Evolutionary conservation across 164 flowering plant species (phyloP).

Genomic region (Berberis vulgaris): DNA sequence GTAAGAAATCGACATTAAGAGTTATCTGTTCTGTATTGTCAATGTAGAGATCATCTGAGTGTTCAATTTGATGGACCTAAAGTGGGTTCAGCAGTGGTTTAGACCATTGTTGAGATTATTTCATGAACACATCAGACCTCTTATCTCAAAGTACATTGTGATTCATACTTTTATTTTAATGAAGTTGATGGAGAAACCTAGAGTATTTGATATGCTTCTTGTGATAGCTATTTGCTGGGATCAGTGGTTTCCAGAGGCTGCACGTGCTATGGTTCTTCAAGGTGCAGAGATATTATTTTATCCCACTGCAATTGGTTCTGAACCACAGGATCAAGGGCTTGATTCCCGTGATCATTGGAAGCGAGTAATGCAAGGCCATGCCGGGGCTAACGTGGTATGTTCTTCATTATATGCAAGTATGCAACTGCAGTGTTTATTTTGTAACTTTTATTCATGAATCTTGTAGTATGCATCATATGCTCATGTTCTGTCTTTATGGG

Average conservation of each 20-base stretch:
- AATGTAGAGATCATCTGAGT: too few species aligned
- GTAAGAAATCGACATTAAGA: constrained; percentile 5
- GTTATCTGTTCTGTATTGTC: background rate
- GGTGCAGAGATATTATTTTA: constrained; percentile 95
- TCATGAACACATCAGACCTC: too few species aligned
- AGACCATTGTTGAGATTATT: too few species aligned
- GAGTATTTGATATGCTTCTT: constrained; percentile 5
- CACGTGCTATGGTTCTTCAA: constrained; percentile 95
- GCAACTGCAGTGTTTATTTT: background rate
- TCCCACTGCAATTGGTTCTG: constrained; percentile 98
- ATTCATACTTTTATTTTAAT: too few species aligned
- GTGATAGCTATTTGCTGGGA: constrained; percentile 95
- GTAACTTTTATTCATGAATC: too few species aligned
- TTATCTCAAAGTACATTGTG: too few species aligned
- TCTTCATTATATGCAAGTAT: background rate
- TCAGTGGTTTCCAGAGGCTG: constrained; percentile 99
- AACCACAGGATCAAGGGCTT: constrained; percentile 89
- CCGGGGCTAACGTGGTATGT: constrained; percentile 91
- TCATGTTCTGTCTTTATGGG: too few species aligned
- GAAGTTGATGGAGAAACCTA: background rate
- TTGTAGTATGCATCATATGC: too few species aligned
- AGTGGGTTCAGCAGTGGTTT: too few species aligned
- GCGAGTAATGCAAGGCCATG: constrained; percentile 98
- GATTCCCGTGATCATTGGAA: constrained; percentile 98
- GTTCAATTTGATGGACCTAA: too few species aligned